Evolutionary conservation across 768 basidiomycete species (phyloP), one percentile per base, ranked within the genome.

Genomic region (Suillus lakei): DNA sequence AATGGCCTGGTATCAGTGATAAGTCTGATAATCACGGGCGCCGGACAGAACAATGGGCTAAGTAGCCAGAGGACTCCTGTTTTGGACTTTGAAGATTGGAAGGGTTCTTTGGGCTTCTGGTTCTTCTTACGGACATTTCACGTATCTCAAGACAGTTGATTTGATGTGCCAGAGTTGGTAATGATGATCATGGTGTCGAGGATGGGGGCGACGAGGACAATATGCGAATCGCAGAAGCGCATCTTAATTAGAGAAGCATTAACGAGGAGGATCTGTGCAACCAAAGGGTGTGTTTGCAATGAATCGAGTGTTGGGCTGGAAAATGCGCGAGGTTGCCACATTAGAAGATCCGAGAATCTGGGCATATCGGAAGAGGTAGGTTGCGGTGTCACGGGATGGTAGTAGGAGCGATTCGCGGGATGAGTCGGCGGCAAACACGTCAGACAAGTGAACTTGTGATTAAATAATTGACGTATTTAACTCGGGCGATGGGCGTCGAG

Each of bases 121-220:
- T 62, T 62, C 61, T 62, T 58, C 51, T 38, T 62, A 59, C 34
- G 30, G n/a, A 28, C 32, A 6, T 26, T 38, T 56, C 61, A 62
- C 30, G 61, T 62, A 54, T 39, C 13, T 18, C 3, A 18, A 43
- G 41, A 43, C 41, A 7, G 41, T 16, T 43, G 16, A 43, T 43
- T 43, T 43, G 41, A 43, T 43, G 41, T 15, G 28, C 10, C 28
- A 28, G 13, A 30, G 15, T 6, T 43, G 26, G 16, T 13, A 16
- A 26, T 34, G 41, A 32, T 61, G 60, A 61, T 61, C 43, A 34
- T 18, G 21, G n/a, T 34, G 41, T n/a, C n/a, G n/a, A n/a, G n/a
- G n/a, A 39, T 56, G 34, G n/a, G 56, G 39, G 13, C 30, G 34
- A 41, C n/a, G 61, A 18, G 32, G 26, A 23, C 61, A n/a, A 39